Conservation (phyloP, 2,329 filamentous ascomycete species). For the Aspergillus sp. region DNA sequence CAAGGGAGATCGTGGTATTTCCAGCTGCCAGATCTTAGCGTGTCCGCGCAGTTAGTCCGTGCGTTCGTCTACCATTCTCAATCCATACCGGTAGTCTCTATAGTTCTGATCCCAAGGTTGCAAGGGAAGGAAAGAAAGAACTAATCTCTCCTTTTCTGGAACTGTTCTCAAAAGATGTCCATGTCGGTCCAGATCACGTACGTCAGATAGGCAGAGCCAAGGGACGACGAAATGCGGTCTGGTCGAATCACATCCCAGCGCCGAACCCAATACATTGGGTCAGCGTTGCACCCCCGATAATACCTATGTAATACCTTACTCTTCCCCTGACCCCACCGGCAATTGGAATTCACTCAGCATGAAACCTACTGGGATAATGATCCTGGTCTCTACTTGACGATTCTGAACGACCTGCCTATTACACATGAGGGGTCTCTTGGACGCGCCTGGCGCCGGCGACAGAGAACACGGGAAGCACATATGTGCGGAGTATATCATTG, state of each 20-base stretch:
- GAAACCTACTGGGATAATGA: neutral
- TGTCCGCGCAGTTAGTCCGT: neutral
- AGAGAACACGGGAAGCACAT: neutral
- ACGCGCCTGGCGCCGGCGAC: neutral
- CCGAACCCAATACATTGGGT: constrained; percentile 6
- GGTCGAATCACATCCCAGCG: neutral
- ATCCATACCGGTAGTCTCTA: no score
- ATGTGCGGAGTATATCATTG: neutral
- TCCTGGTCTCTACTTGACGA: no score
- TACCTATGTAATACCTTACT: neutral
- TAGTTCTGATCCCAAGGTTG: no score
- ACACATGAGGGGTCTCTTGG: no score
- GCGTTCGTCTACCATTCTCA: neutral
- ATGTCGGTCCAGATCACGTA: neutral
- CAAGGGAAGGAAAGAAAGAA: no score
- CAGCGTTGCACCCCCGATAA: neutral
- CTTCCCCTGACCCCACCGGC: neutral
- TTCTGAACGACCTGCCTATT: no score
- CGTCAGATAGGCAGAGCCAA: neutral
- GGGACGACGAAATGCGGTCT: neutral
- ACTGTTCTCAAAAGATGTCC: no score
- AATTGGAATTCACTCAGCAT: neutral
- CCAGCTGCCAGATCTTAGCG: neutral
- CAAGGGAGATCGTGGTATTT: neutral
- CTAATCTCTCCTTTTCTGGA: no score